Percentiles rank a stretch among this genome's conserved stretches.
phyloP scores from a whole-genome alignment of 345 rosid genomes.

The Triadica sebifera region DNA sequence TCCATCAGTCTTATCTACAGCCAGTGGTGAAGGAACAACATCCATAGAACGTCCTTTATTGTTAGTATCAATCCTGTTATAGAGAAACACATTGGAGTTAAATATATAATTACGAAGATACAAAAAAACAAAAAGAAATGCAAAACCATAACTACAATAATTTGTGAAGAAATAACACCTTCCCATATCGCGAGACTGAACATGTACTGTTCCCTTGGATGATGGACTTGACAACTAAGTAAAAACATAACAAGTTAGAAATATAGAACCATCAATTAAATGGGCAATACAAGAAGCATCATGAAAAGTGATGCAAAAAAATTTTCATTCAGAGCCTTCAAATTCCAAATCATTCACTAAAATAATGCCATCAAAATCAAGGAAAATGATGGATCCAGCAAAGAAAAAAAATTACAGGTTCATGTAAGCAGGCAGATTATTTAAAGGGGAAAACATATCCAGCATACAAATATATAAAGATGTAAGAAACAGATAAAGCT shows the following conservation, averaged over 20 bases:
- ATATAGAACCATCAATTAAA: slow-evolving; percentile 10
- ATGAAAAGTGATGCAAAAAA: slow-evolving; percentile 2
- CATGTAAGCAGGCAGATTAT: slow-evolving; percentile 3
- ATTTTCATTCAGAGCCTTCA: neutral
- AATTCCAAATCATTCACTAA: neutral
- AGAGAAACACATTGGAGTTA: slow-evolving; percentile 22
- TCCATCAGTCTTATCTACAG: slow-evolving; percentile 51
- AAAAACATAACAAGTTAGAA: slow-evolving; percentile 23
- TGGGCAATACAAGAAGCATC: slow-evolving; percentile 5
- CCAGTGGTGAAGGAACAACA: slow-evolving; percentile 40
- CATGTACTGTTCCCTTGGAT: slow-evolving; percentile 45
- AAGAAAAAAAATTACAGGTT: neutral
- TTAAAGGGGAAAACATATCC: neutral
- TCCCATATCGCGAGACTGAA: slow-evolving; percentile 47
- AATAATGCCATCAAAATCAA: neutral
- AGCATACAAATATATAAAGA: neutral
- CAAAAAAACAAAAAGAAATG: slow-evolving; percentile 12
- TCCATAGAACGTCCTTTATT: slow-evolving; percentile 46
- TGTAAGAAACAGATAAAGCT: neutral
- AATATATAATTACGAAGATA: slow-evolving; percentile 9
- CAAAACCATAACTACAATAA: slow-evolving; percentile 11
- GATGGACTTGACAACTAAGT: slow-evolving; percentile 65
- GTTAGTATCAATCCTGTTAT: slow-evolving; percentile 41
- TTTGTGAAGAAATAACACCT: slow-evolving; percentile 40
- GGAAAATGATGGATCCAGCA: slow-evolving; percentile 5